These are phyloP conservation scores for Graphium sp. DNA, from an alignment of 2,329 filamentous ascomycete genomes.

Conservation along the genomic window DNA sequence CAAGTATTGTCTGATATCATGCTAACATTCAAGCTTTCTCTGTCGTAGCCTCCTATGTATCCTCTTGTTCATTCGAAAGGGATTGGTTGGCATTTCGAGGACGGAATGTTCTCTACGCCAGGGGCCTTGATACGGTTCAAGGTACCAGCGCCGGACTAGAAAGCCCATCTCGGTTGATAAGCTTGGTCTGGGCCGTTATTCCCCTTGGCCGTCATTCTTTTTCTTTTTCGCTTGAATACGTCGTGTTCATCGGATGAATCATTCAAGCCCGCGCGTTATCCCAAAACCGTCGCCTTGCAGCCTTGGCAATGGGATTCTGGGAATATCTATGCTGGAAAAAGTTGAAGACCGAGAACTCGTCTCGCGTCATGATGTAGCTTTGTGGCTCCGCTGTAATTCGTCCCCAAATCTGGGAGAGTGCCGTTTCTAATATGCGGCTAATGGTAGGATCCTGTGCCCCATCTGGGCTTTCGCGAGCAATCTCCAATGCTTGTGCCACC, in stretches of 20 bases:
- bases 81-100: no score
- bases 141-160: no score
- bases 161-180: not conserved
- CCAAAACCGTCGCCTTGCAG: conserved; percentile 35
- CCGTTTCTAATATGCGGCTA: conserved; percentile 46
- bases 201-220: no score
- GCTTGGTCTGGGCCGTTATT: no score
- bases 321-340: conserved; percentile 56
- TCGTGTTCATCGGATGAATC: not conserved
- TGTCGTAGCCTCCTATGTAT: no score
- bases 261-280: conserved; percentile 21
- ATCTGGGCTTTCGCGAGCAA: conserved; percentile 57
- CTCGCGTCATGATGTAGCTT: conserved; percentile 55
- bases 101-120: no score
- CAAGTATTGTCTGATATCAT: no score
- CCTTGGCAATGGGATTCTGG: conserved; percentile 28
- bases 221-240: no score
- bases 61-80: no score
- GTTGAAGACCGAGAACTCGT: conserved; percentile 80
- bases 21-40: no score
- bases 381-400: conserved; percentile 47
- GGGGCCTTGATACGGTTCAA: no score
- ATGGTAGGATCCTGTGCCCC: conserved; percentile 46
- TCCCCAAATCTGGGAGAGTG: conserved; percentile 47
- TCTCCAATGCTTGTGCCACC: conserved; percentile 54